A percentile compares a stretch with the other conserved stretches of the same genome.
phyloP scores from a whole-genome alignment of 371 early-diverging fungal genomes.

The Lichtheimia hyalospora region DNA sequence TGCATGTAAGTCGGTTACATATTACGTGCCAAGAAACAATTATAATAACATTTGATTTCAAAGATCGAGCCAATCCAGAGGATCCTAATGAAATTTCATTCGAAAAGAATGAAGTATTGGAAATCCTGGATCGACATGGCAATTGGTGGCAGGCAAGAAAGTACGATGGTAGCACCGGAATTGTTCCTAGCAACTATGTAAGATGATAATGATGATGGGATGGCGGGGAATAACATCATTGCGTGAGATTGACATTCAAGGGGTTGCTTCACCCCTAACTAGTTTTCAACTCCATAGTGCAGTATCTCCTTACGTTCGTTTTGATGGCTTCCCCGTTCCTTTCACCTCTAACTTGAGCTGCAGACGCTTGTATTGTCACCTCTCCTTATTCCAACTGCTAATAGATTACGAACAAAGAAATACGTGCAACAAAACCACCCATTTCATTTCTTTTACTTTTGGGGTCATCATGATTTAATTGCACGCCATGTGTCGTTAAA shows the following conservation, averaged over 20 bases:
- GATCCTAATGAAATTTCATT: slow-evolving; percentile 92
- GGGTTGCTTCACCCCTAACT: background rate
- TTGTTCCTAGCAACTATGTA: slow-evolving; percentile 91
- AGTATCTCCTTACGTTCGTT: background rate
- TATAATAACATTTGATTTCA: background rate
- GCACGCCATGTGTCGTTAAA: too few species aligned
- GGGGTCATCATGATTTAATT: too few species aligned
- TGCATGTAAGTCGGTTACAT: slow-evolving; percentile 3
- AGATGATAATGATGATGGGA: slow-evolving; percentile 13
- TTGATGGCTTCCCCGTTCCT: too few species aligned
- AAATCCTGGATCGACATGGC: slow-evolving; percentile 85
- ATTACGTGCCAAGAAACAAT: background rate
- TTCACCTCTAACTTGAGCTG: too few species aligned
- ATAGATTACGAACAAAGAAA: too few species aligned
- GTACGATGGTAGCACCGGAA: slow-evolving; percentile 80
- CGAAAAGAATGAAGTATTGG: slow-evolving; percentile 80
- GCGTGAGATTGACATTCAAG: background rate
- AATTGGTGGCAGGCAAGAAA: slow-evolving; percentile 96
- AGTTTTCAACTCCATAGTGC: slow-evolving; percentile 1
- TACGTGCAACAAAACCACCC: too few species aligned
- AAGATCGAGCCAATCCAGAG: slow-evolving; percentile 79
- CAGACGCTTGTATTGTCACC: too few species aligned
- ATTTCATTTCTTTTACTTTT: too few species aligned
- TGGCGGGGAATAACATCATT: too few species aligned
- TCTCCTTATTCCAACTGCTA: too few species aligned